Conservation (phyloP, 371 early-diverging fungal species). For the Rhizomucor miehei region DNA sequence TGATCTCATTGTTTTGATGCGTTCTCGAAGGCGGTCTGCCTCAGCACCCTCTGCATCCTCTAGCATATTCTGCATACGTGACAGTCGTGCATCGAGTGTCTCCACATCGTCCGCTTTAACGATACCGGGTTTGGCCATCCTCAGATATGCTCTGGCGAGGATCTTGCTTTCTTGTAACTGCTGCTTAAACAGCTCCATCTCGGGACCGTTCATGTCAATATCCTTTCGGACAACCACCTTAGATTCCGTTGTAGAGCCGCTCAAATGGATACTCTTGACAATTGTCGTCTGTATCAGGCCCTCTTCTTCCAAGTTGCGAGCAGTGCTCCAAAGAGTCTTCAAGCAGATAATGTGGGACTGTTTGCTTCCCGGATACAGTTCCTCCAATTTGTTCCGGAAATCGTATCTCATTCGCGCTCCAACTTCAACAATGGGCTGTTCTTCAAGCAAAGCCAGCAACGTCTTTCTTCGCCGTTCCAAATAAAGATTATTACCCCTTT, state of each 20-base stretch:
- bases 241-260: not conserved
- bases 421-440: constrained; percentile 17
- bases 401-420: not conserved
- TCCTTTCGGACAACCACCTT: constrained; percentile 13
- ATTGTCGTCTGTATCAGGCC: constrained; percentile 4
- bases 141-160: no score
- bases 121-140: no score
- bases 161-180: constrained; percentile 8
- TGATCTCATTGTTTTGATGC: constrained; percentile 4
- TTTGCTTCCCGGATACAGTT: constrained; percentile 5
- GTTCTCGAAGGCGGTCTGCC: constrained; percentile 8
- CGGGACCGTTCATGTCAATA: constrained; percentile 16
- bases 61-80: constrained; percentile 15
- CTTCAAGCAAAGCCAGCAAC: constrained; percentile 14
- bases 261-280: not conserved
- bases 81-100: constrained; percentile 21
- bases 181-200: constrained; percentile 8
- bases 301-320: constrained; percentile 3
- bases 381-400: constrained; percentile 2
- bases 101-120: constrained; percentile 13
- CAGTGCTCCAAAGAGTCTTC: constrained; percentile 22
- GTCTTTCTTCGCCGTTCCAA: constrained; percentile 20
- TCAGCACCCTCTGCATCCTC: not conserved
- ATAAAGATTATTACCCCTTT: constrained; percentile 7
- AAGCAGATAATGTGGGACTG: constrained; percentile 1